Evolutionary conservation across 257 asterid genomes (phyloP).

Genomic region (Solanum sejunctum): DNA sequence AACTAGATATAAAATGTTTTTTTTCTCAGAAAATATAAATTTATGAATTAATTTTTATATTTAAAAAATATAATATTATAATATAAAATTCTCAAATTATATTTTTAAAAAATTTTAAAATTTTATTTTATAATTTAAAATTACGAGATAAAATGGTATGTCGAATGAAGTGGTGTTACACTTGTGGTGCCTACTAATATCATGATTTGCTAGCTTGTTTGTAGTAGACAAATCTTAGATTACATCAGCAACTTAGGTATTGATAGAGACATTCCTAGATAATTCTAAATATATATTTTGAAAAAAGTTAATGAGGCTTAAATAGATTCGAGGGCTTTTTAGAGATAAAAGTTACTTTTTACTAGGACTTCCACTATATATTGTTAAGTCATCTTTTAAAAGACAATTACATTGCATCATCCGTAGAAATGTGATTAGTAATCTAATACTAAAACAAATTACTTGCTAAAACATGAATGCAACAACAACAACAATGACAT

Average conservation of each 20-base stretch:
- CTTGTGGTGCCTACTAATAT: not conserved
- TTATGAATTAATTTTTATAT: too few species aligned
- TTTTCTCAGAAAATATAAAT: too few species aligned
- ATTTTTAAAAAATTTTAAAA: too few species aligned
- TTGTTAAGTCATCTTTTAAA: not conserved
- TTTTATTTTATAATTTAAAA: too few species aligned
- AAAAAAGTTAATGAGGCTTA: not conserved
- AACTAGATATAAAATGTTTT: too few species aligned
- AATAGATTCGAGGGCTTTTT: not conserved
- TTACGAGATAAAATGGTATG: too few species aligned
- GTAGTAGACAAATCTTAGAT: not conserved
- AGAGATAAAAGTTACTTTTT: not conserved
- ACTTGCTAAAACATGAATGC: not conserved
- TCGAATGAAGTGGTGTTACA: not conserved
- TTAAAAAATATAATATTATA: too few species aligned
- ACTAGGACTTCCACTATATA: not conserved
- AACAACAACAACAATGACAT: too few species aligned
- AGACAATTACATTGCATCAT: not conserved
- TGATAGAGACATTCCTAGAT: not conserved
- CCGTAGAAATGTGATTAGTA: not conserved
- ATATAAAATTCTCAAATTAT: too few species aligned
- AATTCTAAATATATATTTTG: not conserved
- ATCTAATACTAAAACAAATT: not conserved
- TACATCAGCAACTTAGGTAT: not conserved
- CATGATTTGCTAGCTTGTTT: not conserved